phyloP scores from a whole-genome alignment of 23 red algal genomes.

The Gracilaria domingensis region DNA sequence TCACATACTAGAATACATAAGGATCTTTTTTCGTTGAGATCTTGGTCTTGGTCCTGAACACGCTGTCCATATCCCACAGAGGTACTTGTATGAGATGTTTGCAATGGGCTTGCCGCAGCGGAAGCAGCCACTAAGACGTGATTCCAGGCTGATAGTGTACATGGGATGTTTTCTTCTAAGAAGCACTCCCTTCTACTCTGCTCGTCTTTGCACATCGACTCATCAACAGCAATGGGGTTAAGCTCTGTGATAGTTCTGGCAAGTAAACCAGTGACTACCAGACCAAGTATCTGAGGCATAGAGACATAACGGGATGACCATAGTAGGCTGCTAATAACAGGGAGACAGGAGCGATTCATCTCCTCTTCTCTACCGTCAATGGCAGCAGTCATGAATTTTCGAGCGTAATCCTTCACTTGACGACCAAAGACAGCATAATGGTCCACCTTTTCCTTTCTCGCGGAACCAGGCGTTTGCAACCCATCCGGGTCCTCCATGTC shows the following conservation, averaged over 20 bases:
- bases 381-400: background rate
- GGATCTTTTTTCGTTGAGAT: background rate
- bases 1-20: background rate
- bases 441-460: background rate
- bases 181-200: background rate
- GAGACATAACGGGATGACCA: background rate
- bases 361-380: background rate
- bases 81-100: background rate
- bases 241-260: background rate
- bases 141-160: conserved; percentile 6
- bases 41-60: background rate
- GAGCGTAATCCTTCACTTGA: background rate
- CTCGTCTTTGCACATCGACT: background rate
- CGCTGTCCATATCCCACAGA: background rate
- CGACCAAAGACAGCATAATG: background rate
- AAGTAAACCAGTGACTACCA: conserved; percentile 1
- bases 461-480: background rate
- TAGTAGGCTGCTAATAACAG: background rate
- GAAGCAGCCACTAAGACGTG: background rate
- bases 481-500: background rate
- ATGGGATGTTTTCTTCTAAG: background rate
- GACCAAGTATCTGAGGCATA: background rate
- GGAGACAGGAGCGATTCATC: background rate
- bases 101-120: background rate
- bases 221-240: background rate